A percentile compares a stretch with the other conserved stretches of the same genome.
phyloP scores from a whole-genome alignment of 345 rosid genomes.

The Orychophragmus violaceus region DNA sequence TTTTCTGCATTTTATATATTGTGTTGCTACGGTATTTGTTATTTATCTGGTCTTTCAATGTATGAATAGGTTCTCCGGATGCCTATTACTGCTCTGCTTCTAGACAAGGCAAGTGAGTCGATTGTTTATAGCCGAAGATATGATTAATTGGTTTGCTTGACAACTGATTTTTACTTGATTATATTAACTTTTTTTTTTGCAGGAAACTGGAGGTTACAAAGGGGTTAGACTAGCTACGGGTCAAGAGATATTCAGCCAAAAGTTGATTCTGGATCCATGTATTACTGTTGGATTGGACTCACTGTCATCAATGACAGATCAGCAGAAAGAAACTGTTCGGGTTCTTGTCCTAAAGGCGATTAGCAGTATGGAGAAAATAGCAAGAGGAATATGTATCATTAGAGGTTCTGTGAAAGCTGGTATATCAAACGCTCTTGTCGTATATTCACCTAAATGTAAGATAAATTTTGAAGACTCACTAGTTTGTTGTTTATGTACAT shows the following conservation, averaged over 20 bases:
- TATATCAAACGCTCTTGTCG: conserved; percentile 45
- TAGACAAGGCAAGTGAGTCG: conserved; percentile 49
- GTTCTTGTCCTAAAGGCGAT: conserved; percentile 20
- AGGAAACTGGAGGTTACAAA: conserved; percentile 55
- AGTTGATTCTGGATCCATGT: conserved; percentile 71
- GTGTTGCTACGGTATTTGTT: neutral
- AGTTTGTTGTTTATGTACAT: neutral
- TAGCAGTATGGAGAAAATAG: conserved; percentile 38
- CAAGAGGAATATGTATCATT: too few species aligned
- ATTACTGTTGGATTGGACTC: too few species aligned
- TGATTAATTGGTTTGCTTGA: neutral
- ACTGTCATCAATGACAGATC: conserved; percentile 25
- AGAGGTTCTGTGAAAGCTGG: conserved; percentile 71
- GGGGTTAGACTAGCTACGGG: conserved; percentile 88
- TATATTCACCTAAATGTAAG: conserved; percentile 90
- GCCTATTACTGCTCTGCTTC: conserved; percentile 67
- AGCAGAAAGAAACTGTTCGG: conserved; percentile 29
- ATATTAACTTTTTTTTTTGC: conserved; percentile 20
- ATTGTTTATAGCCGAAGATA: neutral
- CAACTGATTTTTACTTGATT: neutral
- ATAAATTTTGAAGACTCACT: neutral
- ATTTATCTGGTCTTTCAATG: neutral
- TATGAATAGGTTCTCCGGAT: conserved; percentile 70
- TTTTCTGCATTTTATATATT: neutral
- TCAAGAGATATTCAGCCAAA: conserved; percentile 67